Evolutionary conservation across 176 grass and related monocot genomes (phyloP).

Genomic region (Oropetium thomaeum): DNA sequence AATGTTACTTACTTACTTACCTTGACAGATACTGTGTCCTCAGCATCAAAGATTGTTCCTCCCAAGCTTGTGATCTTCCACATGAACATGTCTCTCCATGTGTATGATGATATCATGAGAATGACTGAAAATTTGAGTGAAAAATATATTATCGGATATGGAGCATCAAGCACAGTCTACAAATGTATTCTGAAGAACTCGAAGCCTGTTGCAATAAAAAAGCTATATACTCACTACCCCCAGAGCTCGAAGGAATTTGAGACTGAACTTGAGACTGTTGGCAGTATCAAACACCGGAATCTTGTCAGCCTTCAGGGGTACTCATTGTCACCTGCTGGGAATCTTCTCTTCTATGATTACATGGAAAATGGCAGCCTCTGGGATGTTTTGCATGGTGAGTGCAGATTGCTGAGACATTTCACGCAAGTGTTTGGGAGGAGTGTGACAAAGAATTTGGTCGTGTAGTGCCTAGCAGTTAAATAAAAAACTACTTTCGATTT

Average conservation of each 20-base stretch:
- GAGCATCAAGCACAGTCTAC: conserved; percentile 91
- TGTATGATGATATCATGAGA: conserved; percentile 93
- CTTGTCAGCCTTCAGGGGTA: conserved; percentile 88
- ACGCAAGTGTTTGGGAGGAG: not conserved
- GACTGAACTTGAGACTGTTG: conserved; percentile 83
- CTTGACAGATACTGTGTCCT: conserved; percentile 24
- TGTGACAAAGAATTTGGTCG: not conserved
- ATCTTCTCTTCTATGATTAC: conserved; percentile 93
- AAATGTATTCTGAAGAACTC: conserved; percentile 87
- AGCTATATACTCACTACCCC: conserved; percentile 71
- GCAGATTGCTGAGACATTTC: conserved; percentile 11
- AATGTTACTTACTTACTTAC: conserved; percentile 12
- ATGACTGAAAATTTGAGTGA: conserved; percentile 94
- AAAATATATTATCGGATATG: conserved; percentile 93
- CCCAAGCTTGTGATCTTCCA: conserved; percentile 93
- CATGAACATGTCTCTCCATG: conserved; percentile 96
- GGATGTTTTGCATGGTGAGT: conserved; percentile 90
- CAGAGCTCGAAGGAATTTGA: conserved; percentile 86
- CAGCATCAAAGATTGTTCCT: conserved; percentile 50
- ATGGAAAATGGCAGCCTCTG: conserved; percentile 97
- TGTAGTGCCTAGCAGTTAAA: conserved; percentile 8
- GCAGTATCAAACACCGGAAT: conserved; percentile 92
- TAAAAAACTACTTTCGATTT: not conserved
- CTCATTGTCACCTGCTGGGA: conserved; percentile 79
- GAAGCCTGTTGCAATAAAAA: conserved; percentile 83